Conservation (phyloP, 1,139 yeast species). For the Candida dubliniensis region DNA sequence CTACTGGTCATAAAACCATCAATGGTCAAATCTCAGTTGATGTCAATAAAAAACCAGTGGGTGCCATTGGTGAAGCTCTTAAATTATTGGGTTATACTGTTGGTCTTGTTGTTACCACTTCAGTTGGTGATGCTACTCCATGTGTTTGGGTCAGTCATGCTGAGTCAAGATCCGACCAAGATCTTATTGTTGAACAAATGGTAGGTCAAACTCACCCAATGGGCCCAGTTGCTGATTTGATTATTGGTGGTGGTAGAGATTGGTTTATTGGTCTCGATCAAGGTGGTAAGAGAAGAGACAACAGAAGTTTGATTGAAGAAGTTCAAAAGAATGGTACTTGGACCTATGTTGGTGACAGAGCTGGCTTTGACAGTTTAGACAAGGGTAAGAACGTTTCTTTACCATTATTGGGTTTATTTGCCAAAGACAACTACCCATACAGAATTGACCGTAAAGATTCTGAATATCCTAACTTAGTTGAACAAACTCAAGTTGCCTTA, state of each 20-base stretch:
- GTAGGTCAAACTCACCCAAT: constrained; percentile 68
- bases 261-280: constrained; percentile 52
- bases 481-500: constrained; percentile 70
- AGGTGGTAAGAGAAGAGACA: constrained; percentile 69
- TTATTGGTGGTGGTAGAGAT: constrained; percentile 88
- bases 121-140: constrained; percentile 76
- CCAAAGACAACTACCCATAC: constrained; percentile 73
- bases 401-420: constrained; percentile 73
- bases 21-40: constrained; percentile 87
- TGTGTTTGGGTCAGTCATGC: constrained; percentile 82
- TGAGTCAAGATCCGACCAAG: constrained; percentile 68
- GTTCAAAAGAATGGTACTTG: constrained; percentile 58
- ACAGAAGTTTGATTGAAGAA: constrained; percentile 59
- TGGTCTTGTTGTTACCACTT: constrained; percentile 85
- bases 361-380: constrained; percentile 52
- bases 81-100: constrained; percentile 74
- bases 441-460: constrained; percentile 67
- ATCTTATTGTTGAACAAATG: constrained; percentile 79
- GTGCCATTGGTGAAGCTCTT: constrained; percentile 81
- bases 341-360: constrained; percentile 61
- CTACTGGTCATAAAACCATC: constrained; percentile 75
- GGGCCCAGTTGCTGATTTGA: constrained; percentile 75
- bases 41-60: constrained; percentile 65
- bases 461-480: constrained; percentile 71
- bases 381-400: constrained; percentile 59